Base-by-base conservation (phyloP, 352 stramenopile genomes). In the Aphanomyces cochlioides region DNA sequence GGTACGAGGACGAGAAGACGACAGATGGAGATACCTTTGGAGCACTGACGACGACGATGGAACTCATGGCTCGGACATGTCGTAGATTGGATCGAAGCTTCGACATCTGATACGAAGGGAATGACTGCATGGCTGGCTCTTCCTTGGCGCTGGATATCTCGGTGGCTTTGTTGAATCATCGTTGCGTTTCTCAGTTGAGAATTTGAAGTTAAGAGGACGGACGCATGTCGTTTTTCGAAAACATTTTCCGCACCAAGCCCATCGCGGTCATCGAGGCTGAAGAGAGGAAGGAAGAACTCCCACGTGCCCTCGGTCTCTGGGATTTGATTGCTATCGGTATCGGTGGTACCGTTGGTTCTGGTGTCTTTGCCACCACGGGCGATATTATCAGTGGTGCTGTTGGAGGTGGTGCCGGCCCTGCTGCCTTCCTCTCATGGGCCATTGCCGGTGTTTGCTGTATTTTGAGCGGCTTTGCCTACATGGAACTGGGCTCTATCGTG, bases 381-480 rank as follows among this genome's bases (percentile, higher is more conserved):
- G 41, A 74, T n/a, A 75, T 82, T 37, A 89, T 98, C 67, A 89
- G 81, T 5, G 66, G 50, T 3, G 39, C 57, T 13, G 61, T 73
- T 38, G 60, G 54, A 12, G 56, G 54, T 34, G 88, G 72, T 4
- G 88, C 89, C 2, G 93, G 93, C 7, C 89, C 93, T 0, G 85
- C 85, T 21, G 88, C 88, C 0, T 78, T 91, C 68, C 61, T 97
- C 43, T 91, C 78, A 40, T 98, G 89, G 85, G 66, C 79, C 15
- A 84, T 97, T 58, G 84, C 79, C 39, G 93, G 90, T 40, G 41
- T 93, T 3, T 85, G 93, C 36, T 92, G 87, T 19, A 89, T 82
- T 56, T 73, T 91, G 50, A 93, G 87, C 41, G 90, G 89, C 4
- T 78, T 96, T 39, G 90, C 89, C 56, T 97, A 96, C 77, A 95